Evolutionary conservation across 177 flowering plant species (phyloP), one percentile per base, ranked within the genome.

Genomic region (Vitis hybrid): DNA sequence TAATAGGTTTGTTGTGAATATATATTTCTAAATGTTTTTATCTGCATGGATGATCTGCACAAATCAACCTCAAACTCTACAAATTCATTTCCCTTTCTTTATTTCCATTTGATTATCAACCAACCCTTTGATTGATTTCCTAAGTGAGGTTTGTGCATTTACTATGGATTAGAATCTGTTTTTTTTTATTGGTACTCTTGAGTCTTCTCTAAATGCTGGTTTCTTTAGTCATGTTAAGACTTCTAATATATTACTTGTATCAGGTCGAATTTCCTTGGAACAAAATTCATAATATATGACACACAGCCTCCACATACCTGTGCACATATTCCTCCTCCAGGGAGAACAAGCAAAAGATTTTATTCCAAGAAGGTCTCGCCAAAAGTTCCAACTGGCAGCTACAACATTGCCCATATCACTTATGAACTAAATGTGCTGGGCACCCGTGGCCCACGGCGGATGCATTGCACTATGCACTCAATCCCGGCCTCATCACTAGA

Each of bases 211-310:
- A 35, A 35, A 35, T 35, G 46, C 46, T 1, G 46, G 6, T 35
- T 35, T 35, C 46, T 35, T 35, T 35, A 35, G 8, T 35, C 0
- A 35, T 35, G 46, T 6, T 35, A 35, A 35, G 46, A 35, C 6
- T 5, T 35, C 6, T 5, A 35, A 35, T 5, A 35, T 30, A 3
- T 63, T 52, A 52, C 10, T 21, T 65, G 54, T 72, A 64, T 6
- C 80, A 83, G 86, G 60, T 87, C 88, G 17, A 85, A 87, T 68
- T 83, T 87, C 59, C 80, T 87, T n/a, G 88, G 90, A 40, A 87
- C 90, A 55, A 85, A 85, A 66, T 87, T 87, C 72, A 77, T 78
- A 24, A 78, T 85, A 51, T 85, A 82, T 54, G 90, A 85, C 77
- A 86, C 79, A 18, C 88, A 83, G 64, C 84, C 88, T 17, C 80